Conservation (phyloP, 495 filamentous ascomycete genomes). For the Pseudomonodictys pantanalensis region DNA sequence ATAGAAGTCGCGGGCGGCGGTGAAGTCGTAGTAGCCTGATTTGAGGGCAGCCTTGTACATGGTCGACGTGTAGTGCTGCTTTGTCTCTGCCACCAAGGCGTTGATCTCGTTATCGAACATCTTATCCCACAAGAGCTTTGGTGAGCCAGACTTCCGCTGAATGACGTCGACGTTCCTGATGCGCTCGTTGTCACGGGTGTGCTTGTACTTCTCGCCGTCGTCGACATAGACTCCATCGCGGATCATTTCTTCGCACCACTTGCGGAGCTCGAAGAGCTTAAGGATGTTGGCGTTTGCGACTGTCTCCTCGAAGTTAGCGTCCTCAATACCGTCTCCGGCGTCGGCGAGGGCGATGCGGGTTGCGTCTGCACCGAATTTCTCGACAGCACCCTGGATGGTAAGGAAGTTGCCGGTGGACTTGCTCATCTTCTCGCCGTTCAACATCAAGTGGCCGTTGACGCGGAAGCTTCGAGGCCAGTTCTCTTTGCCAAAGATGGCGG, state of each 20-base stretch:
- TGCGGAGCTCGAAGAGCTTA: slow-evolving; percentile 76
- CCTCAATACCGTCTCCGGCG: slow-evolving; percentile 88
- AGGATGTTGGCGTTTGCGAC: slow-evolving; percentile 90
- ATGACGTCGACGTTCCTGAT: slow-evolving; percentile 49
- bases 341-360: slow-evolving; percentile 89
- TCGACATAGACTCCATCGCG: slow-evolving; percentile 44
- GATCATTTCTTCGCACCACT: slow-evolving; percentile 86
- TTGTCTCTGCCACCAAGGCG: slow-evolving; percentile 69
- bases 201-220: slow-evolving; percentile 33
- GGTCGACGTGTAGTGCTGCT: slow-evolving; percentile 70
- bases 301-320: slow-evolving; percentile 96
- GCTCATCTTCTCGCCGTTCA: slow-evolving; percentile 96
- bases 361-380: slow-evolving; percentile 93
- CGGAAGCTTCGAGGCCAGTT: slow-evolving; percentile 84
- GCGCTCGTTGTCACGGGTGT: slow-evolving; percentile 52
- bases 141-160: slow-evolving; percentile 60
- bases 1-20: slow-evolving; percentile 82
- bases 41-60: slow-evolving; percentile 92
- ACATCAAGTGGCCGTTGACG: slow-evolving; percentile 85
- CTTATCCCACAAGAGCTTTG: slow-evolving; percentile 72
- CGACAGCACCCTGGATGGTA: slow-evolving; percentile 77
- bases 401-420: slow-evolving; percentile 96
- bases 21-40: slow-evolving; percentile 76
- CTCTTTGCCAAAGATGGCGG: slow-evolving; percentile 79
- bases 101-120: slow-evolving; percentile 95